Conservation (phyloP, 1,284 basidiomycete genomes). For the Mrakiaceae sp. region DNA sequence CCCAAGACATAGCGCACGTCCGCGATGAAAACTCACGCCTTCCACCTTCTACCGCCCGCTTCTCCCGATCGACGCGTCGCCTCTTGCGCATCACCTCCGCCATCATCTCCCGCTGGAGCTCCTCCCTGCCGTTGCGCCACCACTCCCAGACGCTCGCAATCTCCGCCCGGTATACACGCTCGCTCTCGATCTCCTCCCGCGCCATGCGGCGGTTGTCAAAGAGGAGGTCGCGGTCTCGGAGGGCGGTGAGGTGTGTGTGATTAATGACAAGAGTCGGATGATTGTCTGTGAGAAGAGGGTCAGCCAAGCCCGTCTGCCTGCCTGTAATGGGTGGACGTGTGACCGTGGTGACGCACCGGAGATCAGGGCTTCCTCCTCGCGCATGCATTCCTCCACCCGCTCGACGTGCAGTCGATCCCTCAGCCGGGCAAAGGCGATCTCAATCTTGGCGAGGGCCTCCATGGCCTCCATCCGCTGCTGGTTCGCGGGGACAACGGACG, state of each 20-base stretch:
- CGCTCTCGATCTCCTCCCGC: neutral
- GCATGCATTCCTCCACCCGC: conserved; percentile 42
- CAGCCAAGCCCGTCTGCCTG: neutral
- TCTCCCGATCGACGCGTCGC: conserved; percentile 16
- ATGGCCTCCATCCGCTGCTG: conserved; percentile 35
- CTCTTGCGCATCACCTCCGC: conserved; percentile 18
- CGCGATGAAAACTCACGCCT: conserved; percentile 10
- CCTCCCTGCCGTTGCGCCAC: conserved; percentile 17
- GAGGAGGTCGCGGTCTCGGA: conserved; percentile 11
- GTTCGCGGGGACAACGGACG: neutral
- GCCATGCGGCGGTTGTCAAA: neutral
- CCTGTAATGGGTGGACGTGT: neutral
- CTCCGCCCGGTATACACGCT: conserved; percentile 13
- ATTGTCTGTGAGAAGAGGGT: neutral
- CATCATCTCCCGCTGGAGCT: conserved; percentile 18
- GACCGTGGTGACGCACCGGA: conserved; percentile 32
- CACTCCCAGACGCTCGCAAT: conserved; percentile 13
- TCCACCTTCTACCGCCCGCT: conserved; percentile 16
- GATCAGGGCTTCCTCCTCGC: conserved; percentile 43
- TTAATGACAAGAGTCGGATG: conserved; percentile 11
- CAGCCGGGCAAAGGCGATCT: conserved; percentile 44
- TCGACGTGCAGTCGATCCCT: conserved; percentile 45
- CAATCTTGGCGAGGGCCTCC: conserved; percentile 42
- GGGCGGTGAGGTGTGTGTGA: conserved; percentile 8
- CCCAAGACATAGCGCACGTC: neutral